Conservation (phyloP, 202 grass and related monocot genomes). For the Schoenoplectus tabernaemontani region DNA sequence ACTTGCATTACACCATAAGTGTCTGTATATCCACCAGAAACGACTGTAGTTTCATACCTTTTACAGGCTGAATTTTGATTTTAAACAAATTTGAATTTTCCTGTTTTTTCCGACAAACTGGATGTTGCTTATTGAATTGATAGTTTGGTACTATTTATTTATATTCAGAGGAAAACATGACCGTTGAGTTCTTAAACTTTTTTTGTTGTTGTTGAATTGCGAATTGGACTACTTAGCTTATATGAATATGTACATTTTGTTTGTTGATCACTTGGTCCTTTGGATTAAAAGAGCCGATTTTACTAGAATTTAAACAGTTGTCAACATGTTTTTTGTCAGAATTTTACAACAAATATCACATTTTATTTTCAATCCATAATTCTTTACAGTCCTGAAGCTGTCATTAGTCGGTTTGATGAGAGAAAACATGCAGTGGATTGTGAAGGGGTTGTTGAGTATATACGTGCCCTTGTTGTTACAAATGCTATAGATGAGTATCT, state of each 20-base stretch:
- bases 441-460: slow-evolving; percentile 81
- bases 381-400: slow-evolving; percentile 64
- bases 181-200: not conserved
- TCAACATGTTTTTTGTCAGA: not conserved
- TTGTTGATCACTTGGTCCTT: not conserved
- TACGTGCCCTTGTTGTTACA: slow-evolving; percentile 84
- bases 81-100: not conserved
- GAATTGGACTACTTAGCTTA: not conserved
- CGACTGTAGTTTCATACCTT: not conserved
- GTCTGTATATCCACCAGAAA: not conserved
- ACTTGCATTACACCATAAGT: not conserved
- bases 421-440: slow-evolving; percentile 90
- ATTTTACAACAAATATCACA: not conserved
- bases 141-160: not conserved
- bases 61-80: not conserved
- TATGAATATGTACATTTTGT: not conserved
- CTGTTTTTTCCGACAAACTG: not conserved
- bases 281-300: not conserved
- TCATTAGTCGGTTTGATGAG: slow-evolving; percentile 90
- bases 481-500: slow-evolving; percentile 84
- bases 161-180: not conserved
- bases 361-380: slow-evolving; percentile 17
- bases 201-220: not conserved
- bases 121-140: not conserved
- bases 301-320: slow-evolving; percentile 1